phyloP scores from a whole-genome alignment of 1,284 basidiomycete genomes.

The Earliella scabrosa region DNA sequence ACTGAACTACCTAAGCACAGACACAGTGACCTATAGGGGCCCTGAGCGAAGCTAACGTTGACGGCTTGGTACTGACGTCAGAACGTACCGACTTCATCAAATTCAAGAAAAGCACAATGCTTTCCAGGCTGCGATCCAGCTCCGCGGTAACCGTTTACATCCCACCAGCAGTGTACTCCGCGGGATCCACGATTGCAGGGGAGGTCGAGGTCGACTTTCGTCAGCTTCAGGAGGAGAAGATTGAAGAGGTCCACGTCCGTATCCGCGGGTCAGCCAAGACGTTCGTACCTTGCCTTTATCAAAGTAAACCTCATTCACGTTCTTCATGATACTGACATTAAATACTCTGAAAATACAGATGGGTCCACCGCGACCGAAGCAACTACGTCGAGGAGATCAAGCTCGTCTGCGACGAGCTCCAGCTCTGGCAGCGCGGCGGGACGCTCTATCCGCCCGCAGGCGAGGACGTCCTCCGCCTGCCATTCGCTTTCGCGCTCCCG shows the following conservation, averaged over 20 bases:
- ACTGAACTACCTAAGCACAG: too few relatives aligned
- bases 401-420: slow-evolving; percentile 15
- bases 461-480: slow-evolving; percentile 22
- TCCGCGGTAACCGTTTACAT: neutral
- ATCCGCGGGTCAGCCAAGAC: slow-evolving; percentile 6
- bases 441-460: slow-evolving; percentile 23
- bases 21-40: too few relatives aligned
- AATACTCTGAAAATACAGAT: neutral
- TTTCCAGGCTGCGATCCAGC: slow-evolving; percentile 3
- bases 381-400: neutral
- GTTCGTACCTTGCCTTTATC: slow-evolving; percentile 3
- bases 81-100: too few relatives aligned
- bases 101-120: too few relatives aligned
- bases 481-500: slow-evolving; percentile 27
- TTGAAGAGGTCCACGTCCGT: slow-evolving; percentile 12
- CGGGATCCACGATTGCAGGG: slow-evolving; percentile 12
- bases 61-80: too few relatives aligned
- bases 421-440: slow-evolving; percentile 26
- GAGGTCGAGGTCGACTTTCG: slow-evolving; percentile 14
- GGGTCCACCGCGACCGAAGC: neutral
- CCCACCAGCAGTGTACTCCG: slow-evolving; percentile 3
- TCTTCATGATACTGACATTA: too few relatives aligned
- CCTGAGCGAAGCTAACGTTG: too few relatives aligned
- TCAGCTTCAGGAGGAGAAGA: slow-evolving; percentile 7
- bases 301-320: too few relatives aligned